phyloP scores from a whole-genome alignment of 805 yeast genomes.

The Helenozyma rhizophorensis region DNA sequence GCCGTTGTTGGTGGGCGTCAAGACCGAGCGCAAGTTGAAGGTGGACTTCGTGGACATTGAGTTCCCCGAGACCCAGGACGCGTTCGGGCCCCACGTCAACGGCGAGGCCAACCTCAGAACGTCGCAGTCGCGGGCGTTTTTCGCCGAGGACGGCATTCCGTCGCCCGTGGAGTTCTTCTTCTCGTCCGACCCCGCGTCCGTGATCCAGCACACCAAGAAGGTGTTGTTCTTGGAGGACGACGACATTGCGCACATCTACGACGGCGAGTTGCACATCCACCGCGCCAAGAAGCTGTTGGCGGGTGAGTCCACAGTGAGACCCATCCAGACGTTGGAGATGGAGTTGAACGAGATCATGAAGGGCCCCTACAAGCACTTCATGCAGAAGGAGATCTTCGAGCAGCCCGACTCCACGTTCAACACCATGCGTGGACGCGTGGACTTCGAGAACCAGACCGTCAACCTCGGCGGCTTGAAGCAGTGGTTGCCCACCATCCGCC shows the following conservation, averaged over 20 bases:
- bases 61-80: conserved; percentile 65
- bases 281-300: conserved; percentile 79
- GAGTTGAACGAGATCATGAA: conserved; percentile 97
- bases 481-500: conserved; percentile 81
- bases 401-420: conserved; percentile 98
- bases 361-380: conserved; percentile 92
- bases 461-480: conserved; percentile 87
- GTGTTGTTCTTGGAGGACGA: conserved; percentile 96
- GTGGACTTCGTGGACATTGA: conserved; percentile 98
- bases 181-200: conserved; percentile 96
- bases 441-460: conserved; percentile 73
- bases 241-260: conserved; percentile 96
- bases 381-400: conserved; percentile 98
- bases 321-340: conserved; percentile 94
- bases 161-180: conserved; percentile 93
- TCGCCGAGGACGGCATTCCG: conserved; percentile 89
- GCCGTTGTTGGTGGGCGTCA: conserved; percentile 94
- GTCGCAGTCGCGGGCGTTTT: conserved; percentile 93
- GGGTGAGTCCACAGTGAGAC: conserved; percentile 89
- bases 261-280: conserved; percentile 97
- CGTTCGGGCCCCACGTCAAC: conserved; percentile 40
- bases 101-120: conserved; percentile 63
- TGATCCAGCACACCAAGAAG: conserved; percentile 93
- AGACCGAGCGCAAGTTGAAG: conserved; percentile 89
- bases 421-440: conserved; percentile 99